Evolutionary conservation across 2,329 filamentous ascomycete genomes (phyloP), one percentile per base, ranked within the genome.

Genomic region (Penicillium sp.): DNA sequence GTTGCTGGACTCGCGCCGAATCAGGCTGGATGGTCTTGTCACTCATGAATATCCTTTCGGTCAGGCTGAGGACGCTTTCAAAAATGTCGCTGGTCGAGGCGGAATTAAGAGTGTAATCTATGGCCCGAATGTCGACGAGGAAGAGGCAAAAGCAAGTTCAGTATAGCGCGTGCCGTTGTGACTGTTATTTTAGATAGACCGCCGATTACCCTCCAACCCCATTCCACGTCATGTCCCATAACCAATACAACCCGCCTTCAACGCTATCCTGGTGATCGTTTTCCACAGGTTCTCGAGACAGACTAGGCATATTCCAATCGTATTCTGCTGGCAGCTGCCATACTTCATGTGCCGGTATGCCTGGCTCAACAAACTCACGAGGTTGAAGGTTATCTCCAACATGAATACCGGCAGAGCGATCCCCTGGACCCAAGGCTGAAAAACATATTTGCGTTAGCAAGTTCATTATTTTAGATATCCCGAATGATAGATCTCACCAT

Each of bases 31-130:
- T 78, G 80, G 79, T 65, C 76, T 95, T 41, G 81, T 95, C 52
- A 87, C 84, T 10, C 77, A 78, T 31, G 80, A 82, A 34, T 88
- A 94, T 38, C 73, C 77, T 32, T 96, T 96, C 65, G 72, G 78
- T 53, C 75, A 89, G 55, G 90, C 89, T 0, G 87, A 93, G 71
- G 75, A 84, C 61, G 90, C 89, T 0, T 95, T 95, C 64, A 76
- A 83, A 62, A 84, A 89, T 72, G 87, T 93, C 17, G 87, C 87
- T 74, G 78, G 79, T 56, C 88, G 88, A 0, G 81, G 88, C 71
- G 69, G 67, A 2, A 71, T 72, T 47, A 72, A 72, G 51, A 69
- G 65, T 12, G 61, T 72, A 19, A 71, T 72, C 40, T 65, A 62
- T 40, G 69, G 69, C 6, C 60, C 59, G 5, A 54, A 51, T 12